Base-by-base conservation (phyloP, 257 asterid genomes). In the Anisodus acutangulus region DNA sequence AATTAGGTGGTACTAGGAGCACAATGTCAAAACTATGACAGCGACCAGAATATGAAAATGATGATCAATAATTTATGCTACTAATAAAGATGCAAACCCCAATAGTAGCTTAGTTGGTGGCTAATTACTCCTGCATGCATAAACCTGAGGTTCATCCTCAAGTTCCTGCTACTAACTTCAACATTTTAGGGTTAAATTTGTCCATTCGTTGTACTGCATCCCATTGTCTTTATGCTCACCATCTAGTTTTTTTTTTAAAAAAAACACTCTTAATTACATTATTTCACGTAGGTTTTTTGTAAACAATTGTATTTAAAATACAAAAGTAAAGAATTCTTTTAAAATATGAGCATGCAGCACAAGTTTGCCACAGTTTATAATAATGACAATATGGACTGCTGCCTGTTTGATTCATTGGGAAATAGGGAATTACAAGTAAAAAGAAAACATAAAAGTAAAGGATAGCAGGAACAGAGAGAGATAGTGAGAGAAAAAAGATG, bases 81-180 rank as follows among this genome's bases (percentile, higher is more conserved):
- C 45, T 31, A 53, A 78, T 31, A 53, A 51, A 26, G 15, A 26
- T 13, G 49, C 64, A 13, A 78, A 16, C 60, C 43, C 49, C 16
- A 31, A 53, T 53, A 78, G 64, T 53, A 78, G 82, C 81, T 76
- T 76, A 53, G 81, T 76, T 76, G 26, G 47, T 51, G 63, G 81
- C 37, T 76, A 63, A 51, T 7, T 26, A 76, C 63, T 51, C 43
- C 43, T 49, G 11, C 17, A 49, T 49, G 57, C 11, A 4, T 35
- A 19, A 49, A 47, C 80, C 80, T 49, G 6, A 74, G 10, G 41
- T 47, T 74, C 80, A 74, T 74, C 41, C 80, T 74, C 19, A 74
- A 74, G 0, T 74, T 49, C 43, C 60, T 74, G 80, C 80, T 1
- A 49, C 80, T 74, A 49, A 22, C 80, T 74, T 49, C 80, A 74